Evolutionary conservation across 2,329 filamentous ascomycete species (phyloP).

Genomic region (Pyrenophora graminea): DNA sequence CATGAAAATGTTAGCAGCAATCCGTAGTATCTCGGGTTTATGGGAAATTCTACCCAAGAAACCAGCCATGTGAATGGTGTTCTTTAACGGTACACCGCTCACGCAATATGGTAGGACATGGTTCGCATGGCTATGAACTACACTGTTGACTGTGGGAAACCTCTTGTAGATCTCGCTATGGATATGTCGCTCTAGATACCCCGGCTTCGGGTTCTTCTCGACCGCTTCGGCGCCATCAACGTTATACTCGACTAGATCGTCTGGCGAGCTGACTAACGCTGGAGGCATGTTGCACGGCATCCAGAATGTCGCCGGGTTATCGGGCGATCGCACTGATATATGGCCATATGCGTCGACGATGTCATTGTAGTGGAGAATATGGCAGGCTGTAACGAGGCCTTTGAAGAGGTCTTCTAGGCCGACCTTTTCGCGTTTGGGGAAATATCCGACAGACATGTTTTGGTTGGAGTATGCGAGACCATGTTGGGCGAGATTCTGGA

Average conservation of each 20-base stretch:
- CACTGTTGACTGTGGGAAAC: slow-evolving; percentile 50
- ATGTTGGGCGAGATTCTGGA: background rate
- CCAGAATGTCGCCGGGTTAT: slow-evolving; percentile 53
- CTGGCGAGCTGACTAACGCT: slow-evolving; percentile 47
- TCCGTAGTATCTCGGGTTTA: background rate
- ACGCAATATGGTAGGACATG: slow-evolving; percentile 52
- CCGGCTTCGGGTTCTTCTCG: slow-evolving; percentile 39
- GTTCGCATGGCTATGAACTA: slow-evolving; percentile 51
- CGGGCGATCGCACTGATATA: slow-evolving; percentile 58
- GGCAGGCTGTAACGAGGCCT: slow-evolving; percentile 52
- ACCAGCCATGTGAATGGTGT: slow-evolving; percentile 50
- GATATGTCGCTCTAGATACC: slow-evolving; percentile 52
- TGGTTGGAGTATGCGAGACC: background rate
- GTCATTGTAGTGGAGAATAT: slow-evolving; percentile 58
- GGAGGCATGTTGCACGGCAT: slow-evolving; percentile 51
- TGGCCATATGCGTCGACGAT: slow-evolving; percentile 62
- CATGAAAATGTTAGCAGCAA: background rate
- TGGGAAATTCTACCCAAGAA: slow-evolving; percentile 44
- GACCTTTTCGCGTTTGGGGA: slow-evolving; percentile 45
- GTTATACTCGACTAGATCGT: slow-evolving; percentile 52
- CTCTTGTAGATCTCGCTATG: slow-evolving; percentile 53
- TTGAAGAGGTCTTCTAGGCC: slow-evolving; percentile 45
- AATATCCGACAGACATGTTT: slow-evolving; percentile 44
- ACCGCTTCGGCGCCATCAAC: slow-evolving; percentile 48
- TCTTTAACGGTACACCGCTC: slow-evolving; percentile 46